These are phyloP conservation scores for Pestalotiopsis sp. DNA, from an alignment of 2,329 filamentous ascomycete species.

Conservation along the genomic window DNA sequence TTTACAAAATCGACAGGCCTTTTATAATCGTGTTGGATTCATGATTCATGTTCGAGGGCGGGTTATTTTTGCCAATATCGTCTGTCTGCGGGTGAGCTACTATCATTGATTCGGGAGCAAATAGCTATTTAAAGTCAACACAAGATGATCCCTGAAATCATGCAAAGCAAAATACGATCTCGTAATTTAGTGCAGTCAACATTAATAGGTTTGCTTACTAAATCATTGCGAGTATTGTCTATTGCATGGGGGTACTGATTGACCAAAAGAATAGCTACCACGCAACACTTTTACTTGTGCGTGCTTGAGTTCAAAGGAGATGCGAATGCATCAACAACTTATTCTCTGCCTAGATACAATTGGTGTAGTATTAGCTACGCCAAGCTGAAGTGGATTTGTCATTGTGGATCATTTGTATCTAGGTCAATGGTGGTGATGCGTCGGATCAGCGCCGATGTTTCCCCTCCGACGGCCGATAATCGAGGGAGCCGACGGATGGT, in stretches of 20 bases:
- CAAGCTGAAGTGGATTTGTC: neutral
- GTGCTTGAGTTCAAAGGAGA: neutral
- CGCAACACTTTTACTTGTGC: too few species aligned
- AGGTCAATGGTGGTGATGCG: neutral
- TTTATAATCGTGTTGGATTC: too few species aligned
- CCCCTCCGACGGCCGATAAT: slow-evolving; percentile 8
- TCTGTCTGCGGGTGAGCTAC: slow-evolving; percentile 5
- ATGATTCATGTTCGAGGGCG: too few species aligned
- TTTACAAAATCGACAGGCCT: too few species aligned
- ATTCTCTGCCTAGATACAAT: neutral
- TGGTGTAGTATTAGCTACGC: neutral
- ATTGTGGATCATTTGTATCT: neutral
- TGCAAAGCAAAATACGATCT: too few species aligned
- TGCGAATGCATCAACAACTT: neutral
- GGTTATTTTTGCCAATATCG: neutral
- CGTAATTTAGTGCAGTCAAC: too few species aligned
- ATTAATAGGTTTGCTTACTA: too few species aligned
- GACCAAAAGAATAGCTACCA: too few species aligned
- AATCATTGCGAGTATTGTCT: too few species aligned
- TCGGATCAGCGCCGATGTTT: slow-evolving; percentile 7
- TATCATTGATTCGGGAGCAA: slow-evolving; percentile 7
- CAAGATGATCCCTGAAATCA: neutral
- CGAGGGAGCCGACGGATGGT: slow-evolving; percentile 6
- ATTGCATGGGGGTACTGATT: too few species aligned
- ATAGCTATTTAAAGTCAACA: neutral